Conservation (phyloP, 345 rosid species). For the Ceriops decandra region DNA sequence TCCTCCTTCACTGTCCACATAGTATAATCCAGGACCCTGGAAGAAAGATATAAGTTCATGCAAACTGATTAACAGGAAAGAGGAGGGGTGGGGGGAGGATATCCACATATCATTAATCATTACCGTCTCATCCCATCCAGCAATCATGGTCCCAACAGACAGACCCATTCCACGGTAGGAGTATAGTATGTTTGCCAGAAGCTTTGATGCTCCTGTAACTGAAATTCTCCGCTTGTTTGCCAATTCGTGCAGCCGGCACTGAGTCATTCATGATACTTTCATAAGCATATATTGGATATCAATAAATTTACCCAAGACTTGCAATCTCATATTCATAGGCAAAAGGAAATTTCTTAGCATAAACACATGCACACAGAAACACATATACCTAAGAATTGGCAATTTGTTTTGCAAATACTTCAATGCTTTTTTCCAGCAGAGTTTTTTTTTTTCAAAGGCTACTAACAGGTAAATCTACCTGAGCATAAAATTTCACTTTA, state of each 20-base stretch:
- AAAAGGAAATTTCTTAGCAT: background rate
- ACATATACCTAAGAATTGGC: background rate
- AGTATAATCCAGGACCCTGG: conserved; percentile 97
- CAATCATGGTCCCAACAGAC: conserved; percentile 98
- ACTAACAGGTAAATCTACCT: too few relatives aligned
- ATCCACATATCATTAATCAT: conserved; percentile 19
- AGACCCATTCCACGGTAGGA: conserved; percentile 98
- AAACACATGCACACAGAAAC: background rate
- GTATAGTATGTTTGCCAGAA: conserved; percentile 95
- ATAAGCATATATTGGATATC: conserved; percentile 18
- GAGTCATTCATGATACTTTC: conserved; percentile 13
- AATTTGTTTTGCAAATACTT: too few relatives aligned
- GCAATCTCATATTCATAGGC: background rate
- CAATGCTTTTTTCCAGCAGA: too few relatives aligned
- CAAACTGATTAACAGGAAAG: background rate
- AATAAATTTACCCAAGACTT: conserved; percentile 1
- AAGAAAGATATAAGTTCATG: conserved; percentile 9
- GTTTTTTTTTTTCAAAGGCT: too few relatives aligned
- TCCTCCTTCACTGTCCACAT: conserved; percentile 99
- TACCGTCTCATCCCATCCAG: conserved; percentile 99
- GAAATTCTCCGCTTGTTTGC: conserved; percentile 98
- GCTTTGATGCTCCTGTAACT: conserved; percentile 95
- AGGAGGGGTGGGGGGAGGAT: background rate
- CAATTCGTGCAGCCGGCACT: conserved; percentile 97
- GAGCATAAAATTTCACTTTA: too few relatives aligned